Percentiles rank a stretch among this genome's conserved stretches.
Conservation (phyloP, 2,329 filamentous ascomycete genomes). For the Aspergillus persii region DNA sequence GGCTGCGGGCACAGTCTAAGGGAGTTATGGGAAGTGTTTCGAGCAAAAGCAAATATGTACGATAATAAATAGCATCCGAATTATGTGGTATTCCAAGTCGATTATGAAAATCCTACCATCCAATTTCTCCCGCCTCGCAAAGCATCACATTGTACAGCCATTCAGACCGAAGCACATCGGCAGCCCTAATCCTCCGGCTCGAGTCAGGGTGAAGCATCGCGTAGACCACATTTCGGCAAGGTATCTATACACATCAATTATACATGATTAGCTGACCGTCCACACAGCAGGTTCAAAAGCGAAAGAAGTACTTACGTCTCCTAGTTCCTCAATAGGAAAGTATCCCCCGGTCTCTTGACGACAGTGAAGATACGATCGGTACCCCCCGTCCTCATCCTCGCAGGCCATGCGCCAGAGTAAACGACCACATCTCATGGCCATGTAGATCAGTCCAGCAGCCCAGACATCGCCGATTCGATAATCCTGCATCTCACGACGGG, state of each 20-base stretch:
- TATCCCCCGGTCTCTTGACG: conserved; percentile 22
- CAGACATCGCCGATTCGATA: conserved; percentile 25
- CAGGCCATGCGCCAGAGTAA: conserved; percentile 26
- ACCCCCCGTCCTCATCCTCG: conserved; percentile 25
- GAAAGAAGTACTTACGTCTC: conserved; percentile 11
- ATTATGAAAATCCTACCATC: background rate
- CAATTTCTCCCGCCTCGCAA: conserved; percentile 23
- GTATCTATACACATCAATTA: conserved; percentile 9
- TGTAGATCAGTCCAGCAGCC: conserved; percentile 30
- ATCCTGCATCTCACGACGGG: background rate
- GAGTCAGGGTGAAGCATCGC: conserved; percentile 29
- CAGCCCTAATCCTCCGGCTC: conserved; percentile 22
- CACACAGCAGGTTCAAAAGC: too few species aligned
- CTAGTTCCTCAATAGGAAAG: conserved; percentile 26
- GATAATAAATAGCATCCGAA: background rate
- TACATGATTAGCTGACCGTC: background rate
- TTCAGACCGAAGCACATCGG: conserved; percentile 23
- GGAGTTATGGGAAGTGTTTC: background rate
- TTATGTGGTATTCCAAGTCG: background rate
- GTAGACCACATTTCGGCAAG: conserved; percentile 28
- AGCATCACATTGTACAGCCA: conserved; percentile 25
- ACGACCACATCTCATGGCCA: conserved; percentile 25
- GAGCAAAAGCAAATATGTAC: background rate
- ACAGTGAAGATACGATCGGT: conserved; percentile 23
- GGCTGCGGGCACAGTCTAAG: conserved; percentile 23